A percentile compares a stretch with the other conserved stretches of the same genome.
These are phyloP conservation scores for Diaporthe longicolla DNA, from an alignment of 2,329 filamentous ascomycete species.

Conservation along the genomic window DNA sequence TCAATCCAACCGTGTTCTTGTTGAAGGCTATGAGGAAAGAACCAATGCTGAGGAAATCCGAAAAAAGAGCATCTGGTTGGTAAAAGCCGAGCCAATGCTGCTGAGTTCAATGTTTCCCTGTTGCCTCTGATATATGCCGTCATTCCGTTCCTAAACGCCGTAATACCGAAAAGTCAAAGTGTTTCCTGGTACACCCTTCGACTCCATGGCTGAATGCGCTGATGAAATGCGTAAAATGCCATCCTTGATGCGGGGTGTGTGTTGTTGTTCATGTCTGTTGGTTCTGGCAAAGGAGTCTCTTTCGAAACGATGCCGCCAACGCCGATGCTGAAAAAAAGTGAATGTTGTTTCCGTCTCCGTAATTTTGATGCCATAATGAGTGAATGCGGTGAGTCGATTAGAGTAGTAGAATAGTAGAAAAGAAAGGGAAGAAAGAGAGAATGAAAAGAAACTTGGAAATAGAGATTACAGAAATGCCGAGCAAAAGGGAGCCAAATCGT, in stretches of 20 bases:
- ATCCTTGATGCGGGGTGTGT: not conserved
- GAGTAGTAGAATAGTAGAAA: too few relatives aligned
- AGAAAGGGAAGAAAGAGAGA: not conserved
- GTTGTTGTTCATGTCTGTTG: not conserved
- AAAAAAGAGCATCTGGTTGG: not conserved
- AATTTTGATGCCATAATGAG: conserved; percentile 9
- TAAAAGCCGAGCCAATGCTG: not conserved
- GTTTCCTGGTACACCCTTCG: not conserved
- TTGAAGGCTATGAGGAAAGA: not conserved
- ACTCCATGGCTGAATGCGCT: conserved; percentile 17
- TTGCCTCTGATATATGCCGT: conserved; percentile 10
- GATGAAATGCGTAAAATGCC: conserved; percentile 7
- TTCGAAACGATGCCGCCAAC: conserved; percentile 5
- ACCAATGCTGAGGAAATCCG: conserved; percentile 10
- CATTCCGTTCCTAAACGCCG: conserved; percentile 7
- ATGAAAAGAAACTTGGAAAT: not conserved
- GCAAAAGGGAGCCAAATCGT: conserved; percentile 25
- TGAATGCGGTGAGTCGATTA: conserved; percentile 33
- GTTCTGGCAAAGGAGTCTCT: not conserved
- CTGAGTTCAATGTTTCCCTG: not conserved
- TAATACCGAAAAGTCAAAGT: not conserved
- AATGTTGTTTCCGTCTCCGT: not conserved
- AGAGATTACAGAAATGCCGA: conserved; percentile 34
- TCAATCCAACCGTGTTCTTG: conserved; percentile 26
- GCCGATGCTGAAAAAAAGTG: conserved; percentile 16